phyloP scores from a whole-genome alignment of 176 grass and related monocot species.

The Rhynchospora tenuis region DNA sequence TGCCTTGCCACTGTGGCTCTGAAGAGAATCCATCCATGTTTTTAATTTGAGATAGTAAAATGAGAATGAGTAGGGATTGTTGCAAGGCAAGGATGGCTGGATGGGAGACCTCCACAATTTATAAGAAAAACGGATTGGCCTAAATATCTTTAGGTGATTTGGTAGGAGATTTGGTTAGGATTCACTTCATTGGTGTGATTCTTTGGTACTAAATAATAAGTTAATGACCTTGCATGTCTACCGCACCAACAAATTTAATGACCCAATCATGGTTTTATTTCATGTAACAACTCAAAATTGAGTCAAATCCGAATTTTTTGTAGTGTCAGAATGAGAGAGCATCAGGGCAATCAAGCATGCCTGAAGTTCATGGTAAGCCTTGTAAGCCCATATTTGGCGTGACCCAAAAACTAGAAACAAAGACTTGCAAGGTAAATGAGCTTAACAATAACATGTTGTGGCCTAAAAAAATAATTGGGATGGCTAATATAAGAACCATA shows the following conservation, averaged over 20 bases:
- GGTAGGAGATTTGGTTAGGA: neutral
- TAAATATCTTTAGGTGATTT: neutral
- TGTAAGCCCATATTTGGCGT: neutral
- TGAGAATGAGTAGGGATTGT: neutral
- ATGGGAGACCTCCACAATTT: neutral
- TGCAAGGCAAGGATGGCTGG: neutral
- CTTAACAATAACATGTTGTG: no score
- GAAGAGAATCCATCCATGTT: conserved; percentile 12
- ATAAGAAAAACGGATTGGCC: neutral
- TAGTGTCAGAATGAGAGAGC: neutral
- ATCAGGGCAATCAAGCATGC: neutral
- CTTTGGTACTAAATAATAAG: neutral
- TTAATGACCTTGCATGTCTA: neutral
- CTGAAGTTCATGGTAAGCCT: neutral
- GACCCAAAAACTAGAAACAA: neutral
- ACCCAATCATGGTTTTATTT: neutral
- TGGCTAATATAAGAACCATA: no score
- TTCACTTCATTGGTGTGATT: neutral
- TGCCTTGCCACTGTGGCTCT: conserved; percentile 36
- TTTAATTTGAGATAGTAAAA: neutral
- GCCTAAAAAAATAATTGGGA: no score
- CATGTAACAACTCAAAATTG: neutral
- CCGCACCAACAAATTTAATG: neutral
- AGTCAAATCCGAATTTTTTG: neutral
- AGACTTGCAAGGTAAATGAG: neutral